A percentile compares a stretch with the other conserved stretches of the same genome.
Evolutionary conservation across 1,284 basidiomycete species (phyloP).

Genomic region (Volvariella volvacea): DNA sequence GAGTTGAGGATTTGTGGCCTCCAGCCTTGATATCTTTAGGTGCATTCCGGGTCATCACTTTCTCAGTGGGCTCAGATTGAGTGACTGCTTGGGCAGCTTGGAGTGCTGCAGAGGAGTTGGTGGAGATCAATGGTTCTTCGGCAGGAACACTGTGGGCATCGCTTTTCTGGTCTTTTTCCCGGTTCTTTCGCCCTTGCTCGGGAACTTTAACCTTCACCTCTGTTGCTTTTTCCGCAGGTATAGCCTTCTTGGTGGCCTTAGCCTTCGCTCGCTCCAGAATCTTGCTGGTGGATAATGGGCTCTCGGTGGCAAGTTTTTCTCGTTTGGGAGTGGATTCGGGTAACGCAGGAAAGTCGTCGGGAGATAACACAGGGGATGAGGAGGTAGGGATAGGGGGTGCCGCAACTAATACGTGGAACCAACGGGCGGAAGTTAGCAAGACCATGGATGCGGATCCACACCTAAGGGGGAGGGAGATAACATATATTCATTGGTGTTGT

Average conservation of each 20-base stretch:
- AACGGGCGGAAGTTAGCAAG: slow-evolving; percentile 45
- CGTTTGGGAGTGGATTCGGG: slow-evolving; percentile 23
- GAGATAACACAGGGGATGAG: slow-evolving; percentile 49
- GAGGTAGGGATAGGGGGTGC: slow-evolving; percentile 29
- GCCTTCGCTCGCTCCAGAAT: slow-evolving; percentile 46
- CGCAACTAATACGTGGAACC: slow-evolving; percentile 34
- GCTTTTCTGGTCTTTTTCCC: not conserved
- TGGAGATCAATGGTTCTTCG: too few species aligned
- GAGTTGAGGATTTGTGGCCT: too few species aligned
- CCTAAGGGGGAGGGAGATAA: slow-evolving; percentile 32
- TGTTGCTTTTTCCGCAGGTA: slow-evolving; percentile 50
- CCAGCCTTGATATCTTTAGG: too few species aligned
- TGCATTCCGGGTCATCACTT: too few species aligned
- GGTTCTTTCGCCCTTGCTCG: not conserved
- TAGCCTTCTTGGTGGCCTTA: slow-evolving; percentile 56
- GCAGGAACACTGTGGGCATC: too few species aligned
- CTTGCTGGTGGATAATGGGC: slow-evolving; percentile 11
- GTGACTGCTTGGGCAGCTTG: too few species aligned
- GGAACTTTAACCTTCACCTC: slow-evolving; percentile 38
- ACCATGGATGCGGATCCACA: slow-evolving; percentile 34
- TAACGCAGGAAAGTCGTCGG: slow-evolving; percentile 68
- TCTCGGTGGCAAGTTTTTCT: slow-evolving; percentile 10
- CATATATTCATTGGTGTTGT: slow-evolving; percentile 9
- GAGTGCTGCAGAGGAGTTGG: too few species aligned
- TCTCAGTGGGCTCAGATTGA: too few species aligned